Base-by-base conservation (phyloP, 371 early-diverging fungal species). In the Entomophthora muscae region DNA sequence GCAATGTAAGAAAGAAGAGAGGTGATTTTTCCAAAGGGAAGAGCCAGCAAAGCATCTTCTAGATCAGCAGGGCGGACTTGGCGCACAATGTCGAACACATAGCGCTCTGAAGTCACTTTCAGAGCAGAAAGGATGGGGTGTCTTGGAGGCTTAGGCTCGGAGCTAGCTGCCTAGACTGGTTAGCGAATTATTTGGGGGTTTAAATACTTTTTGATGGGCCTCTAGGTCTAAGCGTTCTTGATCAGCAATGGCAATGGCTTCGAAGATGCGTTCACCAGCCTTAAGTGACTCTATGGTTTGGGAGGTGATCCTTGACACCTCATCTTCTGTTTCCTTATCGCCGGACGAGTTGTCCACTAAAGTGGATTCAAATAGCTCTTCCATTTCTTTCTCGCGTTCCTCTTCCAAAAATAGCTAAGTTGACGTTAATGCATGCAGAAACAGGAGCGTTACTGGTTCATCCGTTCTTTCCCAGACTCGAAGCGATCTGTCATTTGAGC, bases 391-490 rank as follows among this genome's bases (percentile, higher is more conserved):
- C 71, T 98, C 95, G 28, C 91, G 82, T 72, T 98, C 98, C 77
- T 98, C 98, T 69, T 95, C 94, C 57, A 94, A 73, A 65, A 92
- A 90, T 59, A 94, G 76, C 70, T 78, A 67, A 10, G 64, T 1
- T 52, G 59, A 64, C n/a, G 63, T 52, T 53, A 56, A 26, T 57
- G 23, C 17, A 64, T 33, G 24, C 2, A 1, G n/a, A 65, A 13
- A 23, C 21, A 32, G 17, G 31, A 17, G 60, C 12, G 21, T 54
- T 68, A 83, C 82, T 70, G 88, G 93, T 64, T 95, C 97, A 52
- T 95, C 95, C 0, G 97, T 90, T 74, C 85, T 85, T 66, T 89
- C 87, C 94, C 93, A 96, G 31, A 93, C 72, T 65, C 96, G 84
- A 68, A 96, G 80, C 13, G 92, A 90, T 52, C 90, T 82, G 75